Percentiles rank a stretch among this genome's conserved stretches.
These are phyloP conservation scores for Tolypocladium sp. DNA, from an alignment of 2,329 filamentous ascomycete species.

Conservation along the genomic window DNA sequence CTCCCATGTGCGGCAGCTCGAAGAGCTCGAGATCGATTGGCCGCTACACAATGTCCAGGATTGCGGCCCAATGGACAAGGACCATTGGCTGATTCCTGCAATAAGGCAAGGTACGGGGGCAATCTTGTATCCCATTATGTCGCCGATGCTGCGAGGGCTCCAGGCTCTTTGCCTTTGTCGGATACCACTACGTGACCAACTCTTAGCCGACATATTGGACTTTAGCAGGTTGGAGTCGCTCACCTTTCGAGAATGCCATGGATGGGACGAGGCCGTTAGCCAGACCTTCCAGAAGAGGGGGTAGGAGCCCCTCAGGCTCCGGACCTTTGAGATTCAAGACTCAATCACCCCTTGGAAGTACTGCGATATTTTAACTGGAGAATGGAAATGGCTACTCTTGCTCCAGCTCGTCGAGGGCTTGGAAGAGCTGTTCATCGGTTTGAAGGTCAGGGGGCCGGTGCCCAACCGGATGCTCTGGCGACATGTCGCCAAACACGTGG, in stretches of 20 bases:
- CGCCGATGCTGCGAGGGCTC: neutral
- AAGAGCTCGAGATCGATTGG: too few relatives aligned
- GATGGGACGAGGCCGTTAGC: neutral
- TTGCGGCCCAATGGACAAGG: too few relatives aligned
- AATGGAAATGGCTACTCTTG: neutral
- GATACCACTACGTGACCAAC: neutral
- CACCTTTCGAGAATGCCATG: neutral
- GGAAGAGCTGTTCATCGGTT: neutral
- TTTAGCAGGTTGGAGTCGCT: neutral
- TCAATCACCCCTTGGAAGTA: neutral
- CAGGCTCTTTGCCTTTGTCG: neutral
- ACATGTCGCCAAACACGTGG: neutral
- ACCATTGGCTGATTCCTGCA: too few relatives aligned
- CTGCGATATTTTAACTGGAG: neutral
- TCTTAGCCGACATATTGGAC: neutral
- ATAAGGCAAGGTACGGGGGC: too few relatives aligned
- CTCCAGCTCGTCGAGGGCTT: neutral
- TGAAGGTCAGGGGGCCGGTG: neutral
- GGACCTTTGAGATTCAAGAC: neutral
- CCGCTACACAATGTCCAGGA: too few relatives aligned
- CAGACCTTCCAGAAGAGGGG: too few relatives aligned
- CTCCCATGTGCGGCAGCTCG: too few relatives aligned
- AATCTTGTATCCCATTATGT: neutral
- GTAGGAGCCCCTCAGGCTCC: neutral
- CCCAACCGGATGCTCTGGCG: neutral